Evolutionary conservation across 2,329 filamentous ascomycete genomes (phyloP), one percentile per base, ranked within the genome.

Genomic region (Aspergillus sp.): DNA sequence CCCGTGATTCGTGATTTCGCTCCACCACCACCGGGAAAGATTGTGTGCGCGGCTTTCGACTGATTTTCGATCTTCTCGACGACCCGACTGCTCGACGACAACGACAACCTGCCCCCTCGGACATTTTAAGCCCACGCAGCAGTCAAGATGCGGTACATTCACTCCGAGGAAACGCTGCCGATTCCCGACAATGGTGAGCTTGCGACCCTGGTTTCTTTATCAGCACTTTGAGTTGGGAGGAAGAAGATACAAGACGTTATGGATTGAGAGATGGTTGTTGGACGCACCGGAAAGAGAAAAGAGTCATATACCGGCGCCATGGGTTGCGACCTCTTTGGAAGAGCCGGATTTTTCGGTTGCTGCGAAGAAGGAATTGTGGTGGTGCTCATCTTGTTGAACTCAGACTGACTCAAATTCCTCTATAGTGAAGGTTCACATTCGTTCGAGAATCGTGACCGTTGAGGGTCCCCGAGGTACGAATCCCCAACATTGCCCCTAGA

Each of bases 141-240:
- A 75, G 75, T 83, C 89, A 97, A 90, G 83, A 98, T 98, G 95
- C 96, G 90, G 86, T 98, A 97, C 91, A 96, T 99, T 85, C 92
- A 97, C 87, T 96, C 91, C 78, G 86, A 93, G 84, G 93, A 99
- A 88, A 85, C 86, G 83, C 86, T 99, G 83, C 86, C 88, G 76
- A 91, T 99, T 82, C 95, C 96, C 77, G 91, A 97, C 81, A 91
- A 93, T 85, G 92, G 92, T 96, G 88, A 83, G 91, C 90, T 69
- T 68, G 67, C 64, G 65, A 66, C 61, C 64, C 64, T 72, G 68
- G 52, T 62, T 51, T 61, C 34, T 57, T 59, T 60, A 46, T 58
- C 44, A 56, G 56, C 66, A 39, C 17, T 52, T 30, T 51, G 64
- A 49, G 45, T 62, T 54, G 50, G 52, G 27, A 50, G 30, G 27